These are phyloP conservation scores for Aspergillus sp. DNA, from an alignment of 2,329 filamentous ascomycete species.

Conservation along the genomic window DNA sequence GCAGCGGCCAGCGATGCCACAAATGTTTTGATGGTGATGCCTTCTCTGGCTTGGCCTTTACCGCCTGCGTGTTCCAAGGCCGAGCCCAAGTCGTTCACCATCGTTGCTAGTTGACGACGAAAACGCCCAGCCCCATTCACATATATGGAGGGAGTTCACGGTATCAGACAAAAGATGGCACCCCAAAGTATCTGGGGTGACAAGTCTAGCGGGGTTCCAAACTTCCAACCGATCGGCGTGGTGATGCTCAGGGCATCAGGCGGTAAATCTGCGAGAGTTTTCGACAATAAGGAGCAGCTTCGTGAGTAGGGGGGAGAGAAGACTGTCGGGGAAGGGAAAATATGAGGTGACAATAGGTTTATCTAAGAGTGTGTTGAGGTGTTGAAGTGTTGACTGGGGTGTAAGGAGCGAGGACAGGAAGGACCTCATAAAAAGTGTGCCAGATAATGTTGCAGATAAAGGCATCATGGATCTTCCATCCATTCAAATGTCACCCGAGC, in stretches of 20 bases:
- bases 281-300: neutral
- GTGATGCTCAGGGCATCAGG: neutral
- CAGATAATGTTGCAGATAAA: slow-evolving; percentile 19
- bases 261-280: neutral
- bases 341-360: neutral
- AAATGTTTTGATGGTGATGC: slow-evolving; percentile 52
- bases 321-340: neutral
- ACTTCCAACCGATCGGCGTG: neutral
- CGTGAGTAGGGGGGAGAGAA: neutral
- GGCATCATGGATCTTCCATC: slow-evolving; percentile 11
- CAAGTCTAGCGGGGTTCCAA: neutral
- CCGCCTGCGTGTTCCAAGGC: slow-evolving; percentile 38
- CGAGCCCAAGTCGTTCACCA: slow-evolving; percentile 30
- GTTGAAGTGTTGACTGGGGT: neutral
- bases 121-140: neutral
- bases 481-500: slow-evolving; percentile 12
- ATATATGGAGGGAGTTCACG: neutral
- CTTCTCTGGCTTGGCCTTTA: slow-evolving; percentile 34
- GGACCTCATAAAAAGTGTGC: slow-evolving; percentile 2
- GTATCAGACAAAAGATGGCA: neutral
- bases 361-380: neutral
- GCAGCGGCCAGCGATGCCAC: slow-evolving; percentile 65
- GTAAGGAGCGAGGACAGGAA: slow-evolving; percentile 8
- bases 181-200: neutral
- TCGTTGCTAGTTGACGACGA: slow-evolving; percentile 8